phyloP scores from a whole-genome alignment of 768 basidiomycete species.

The Rhizopogon vesiculosus region DNA sequence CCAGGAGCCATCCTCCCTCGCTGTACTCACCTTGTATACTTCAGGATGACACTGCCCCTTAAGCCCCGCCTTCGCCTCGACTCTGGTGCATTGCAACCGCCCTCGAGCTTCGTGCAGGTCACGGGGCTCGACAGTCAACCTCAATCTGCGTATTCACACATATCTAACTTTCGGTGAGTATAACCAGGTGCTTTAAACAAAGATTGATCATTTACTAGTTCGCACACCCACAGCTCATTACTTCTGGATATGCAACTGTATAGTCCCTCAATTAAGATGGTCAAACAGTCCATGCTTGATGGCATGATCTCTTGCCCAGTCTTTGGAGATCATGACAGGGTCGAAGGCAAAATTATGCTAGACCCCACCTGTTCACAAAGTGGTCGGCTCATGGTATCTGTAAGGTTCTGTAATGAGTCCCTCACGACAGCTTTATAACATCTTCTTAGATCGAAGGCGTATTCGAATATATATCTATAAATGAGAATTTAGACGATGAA shows the following conservation, averaged over 20 bases:
- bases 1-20: background rate
- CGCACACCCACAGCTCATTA: constrained; percentile 33
- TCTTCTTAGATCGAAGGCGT: constrained; percentile 54
- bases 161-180: constrained; percentile 47
- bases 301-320: constrained; percentile 36
- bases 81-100: constrained; percentile 12
- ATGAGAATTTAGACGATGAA: constrained; percentile 14
- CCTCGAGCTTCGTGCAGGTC: constrained; percentile 31
- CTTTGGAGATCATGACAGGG: constrained; percentile 55
- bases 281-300: constrained; percentile 23
- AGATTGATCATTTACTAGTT: constrained; percentile 4
- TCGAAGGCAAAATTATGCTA: constrained; percentile 56
- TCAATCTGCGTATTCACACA: constrained; percentile 32
- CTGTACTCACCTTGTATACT: background rate
- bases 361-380: constrained; percentile 46
- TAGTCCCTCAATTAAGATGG: constrained; percentile 56
- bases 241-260: constrained; percentile 59
- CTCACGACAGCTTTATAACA: constrained; percentile 1
- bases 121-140: constrained; percentile 15
- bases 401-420: constrained; percentile 20
- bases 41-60: constrained; percentile 12
- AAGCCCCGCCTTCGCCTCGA: constrained; percentile 16
- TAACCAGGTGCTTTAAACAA: background rate
- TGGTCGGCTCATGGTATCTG: constrained; percentile 57
- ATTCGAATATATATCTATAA: constrained; percentile 41